A percentile compares a stretch with the other conserved stretches of the same genome.
These are phyloP conservation scores for Sambucus nigra DNA, from an alignment of 129 eudicot species.

Conservation along the genomic window DNA sequence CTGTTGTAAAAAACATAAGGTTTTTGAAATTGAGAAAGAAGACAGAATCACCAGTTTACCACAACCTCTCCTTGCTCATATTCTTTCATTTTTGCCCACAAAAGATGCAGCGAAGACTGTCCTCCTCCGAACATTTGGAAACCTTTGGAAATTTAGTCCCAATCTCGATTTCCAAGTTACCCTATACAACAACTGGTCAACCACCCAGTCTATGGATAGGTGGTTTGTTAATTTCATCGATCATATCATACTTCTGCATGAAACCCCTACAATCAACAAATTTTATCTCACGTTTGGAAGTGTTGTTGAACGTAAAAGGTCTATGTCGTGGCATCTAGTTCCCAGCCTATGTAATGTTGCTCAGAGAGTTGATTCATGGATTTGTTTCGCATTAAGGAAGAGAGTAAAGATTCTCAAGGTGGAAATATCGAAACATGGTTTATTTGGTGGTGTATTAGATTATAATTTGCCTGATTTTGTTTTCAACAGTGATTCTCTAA, in stretches of 20 bases:
- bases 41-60: slow-evolving; percentile 9
- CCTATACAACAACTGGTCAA: not conserved
- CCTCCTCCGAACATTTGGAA: slow-evolving; percentile 2
- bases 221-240: not conserved
- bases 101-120: slow-evolving; percentile 5
- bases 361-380: not conserved
- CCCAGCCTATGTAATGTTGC: not conserved
- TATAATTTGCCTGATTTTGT: not conserved
- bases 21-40: not conserved
- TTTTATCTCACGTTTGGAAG: not conserved
- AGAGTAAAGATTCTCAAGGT: not conserved
- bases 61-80: not conserved
- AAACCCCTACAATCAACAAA: not conserved
- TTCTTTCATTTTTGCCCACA: slow-evolving; percentile 6
- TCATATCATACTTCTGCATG: not conserved
- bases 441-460: not conserved
- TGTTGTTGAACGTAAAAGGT: not conserved
- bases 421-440: not conserved
- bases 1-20: not conserved
- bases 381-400: not conserved
- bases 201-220: not conserved
- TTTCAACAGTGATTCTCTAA: not conserved
- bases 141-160: slow-evolving; percentile 6
- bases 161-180: not conserved
- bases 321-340: not conserved